Evolutionary conservation across 2,329 filamentous ascomycete genomes (phyloP), one percentile per base, ranked within the genome.

Genomic region (Mycogone perniciosa): DNA sequence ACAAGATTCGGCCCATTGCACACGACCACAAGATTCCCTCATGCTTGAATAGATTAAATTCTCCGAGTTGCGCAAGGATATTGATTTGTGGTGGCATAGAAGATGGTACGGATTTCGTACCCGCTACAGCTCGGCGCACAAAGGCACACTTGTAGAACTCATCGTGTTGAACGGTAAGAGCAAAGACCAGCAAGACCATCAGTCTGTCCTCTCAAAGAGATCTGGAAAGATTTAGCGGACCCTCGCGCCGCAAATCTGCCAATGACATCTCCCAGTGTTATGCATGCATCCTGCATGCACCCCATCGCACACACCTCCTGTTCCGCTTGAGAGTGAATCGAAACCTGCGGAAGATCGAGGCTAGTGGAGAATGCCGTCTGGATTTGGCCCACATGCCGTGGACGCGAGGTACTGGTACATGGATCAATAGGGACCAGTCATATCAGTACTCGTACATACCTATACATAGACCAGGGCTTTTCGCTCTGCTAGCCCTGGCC

Each of bases 311-410:
- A 26, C 39, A 38, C 39, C 13, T 42, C 39, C 39, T 42, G 9
- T 42, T 37, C 41, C 31, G 35, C 44, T 40, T 27, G 30, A 43
- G 20, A 20, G 20, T 20, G 20, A 20, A 20, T 20, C 20, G 20
- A 20, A 20, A 20, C 20, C 20, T 20, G 20, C 34, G 39, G 41
- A 44, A 48, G 50, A 51, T 48, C 44, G 44, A 51, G 37, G 44
- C 50, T 51, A 48, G 44, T 43, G 39, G 48, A 38, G 37, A 43
- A 51, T 51, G 48, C 48, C 48, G 31, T 41, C 43, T 37, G 35
- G 38, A 30, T 40, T 38, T 41, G 31, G 31, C 26, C 37, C 43
- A 42, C 43, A 41, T 51, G 31, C 43, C 35, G 29, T 42, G 39
- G 10, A 42, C 13, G 27, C 39, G 27, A 26, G 26, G 13, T 42